A percentile compares a stretch with the other conserved stretches of the same genome.
phyloP scores from a whole-genome alignment of 768 basidiomycete genomes.

The Xerocomellus dryophilus region DNA sequence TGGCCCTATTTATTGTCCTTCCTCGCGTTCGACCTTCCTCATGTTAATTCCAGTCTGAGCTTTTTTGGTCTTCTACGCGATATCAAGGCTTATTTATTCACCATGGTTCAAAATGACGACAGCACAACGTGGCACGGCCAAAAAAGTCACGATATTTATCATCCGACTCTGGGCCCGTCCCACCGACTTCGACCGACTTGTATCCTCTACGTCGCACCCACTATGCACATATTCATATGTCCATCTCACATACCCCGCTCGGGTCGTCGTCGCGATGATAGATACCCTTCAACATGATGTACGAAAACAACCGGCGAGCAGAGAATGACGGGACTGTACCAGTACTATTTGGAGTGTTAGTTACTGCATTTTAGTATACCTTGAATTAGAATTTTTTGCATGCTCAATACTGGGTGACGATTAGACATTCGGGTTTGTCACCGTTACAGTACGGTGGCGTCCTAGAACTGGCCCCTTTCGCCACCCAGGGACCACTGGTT shows the following conservation, averaged over 20 bases:
- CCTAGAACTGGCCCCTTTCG: slow-evolving; percentile 6
- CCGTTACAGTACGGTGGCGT: slow-evolving; percentile 17
- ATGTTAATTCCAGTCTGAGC: slow-evolving; percentile 2
- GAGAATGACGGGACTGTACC: slow-evolving; percentile 32
- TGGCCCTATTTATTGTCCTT: slow-evolving; percentile 31
- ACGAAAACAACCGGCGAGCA: slow-evolving; percentile 28
- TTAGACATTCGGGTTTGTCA: not conserved
- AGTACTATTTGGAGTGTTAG: slow-evolving; percentile 32
- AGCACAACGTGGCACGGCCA: slow-evolving; percentile 19
- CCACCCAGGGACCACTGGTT: slow-evolving; percentile 24
- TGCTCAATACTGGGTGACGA: not conserved
- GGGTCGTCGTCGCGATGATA: slow-evolving; percentile 33
- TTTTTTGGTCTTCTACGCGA: slow-evolving; percentile 23
- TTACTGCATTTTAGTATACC: slow-evolving; percentile 34
- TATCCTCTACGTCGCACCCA: slow-evolving; percentile 29
- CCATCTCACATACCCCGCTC: slow-evolving; percentile 13
- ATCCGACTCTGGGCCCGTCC: slow-evolving; percentile 2
- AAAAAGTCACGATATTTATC: slow-evolving; percentile 29
- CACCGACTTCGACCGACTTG: slow-evolving; percentile 20
- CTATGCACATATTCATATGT: slow-evolving; percentile 28
- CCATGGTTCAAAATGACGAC: slow-evolving; percentile 28
- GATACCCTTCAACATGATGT: slow-evolving; percentile 30
- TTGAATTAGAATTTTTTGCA: slow-evolving; percentile 36
- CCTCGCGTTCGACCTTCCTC: slow-evolving; percentile 16
- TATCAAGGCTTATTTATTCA: slow-evolving; percentile 32